A percentile compares a stretch with the other conserved stretches of the same genome.
Evolutionary conservation across 23 red algal genomes (phyloP).

Genomic region (Gracilaria vermiculophylla): DNA sequence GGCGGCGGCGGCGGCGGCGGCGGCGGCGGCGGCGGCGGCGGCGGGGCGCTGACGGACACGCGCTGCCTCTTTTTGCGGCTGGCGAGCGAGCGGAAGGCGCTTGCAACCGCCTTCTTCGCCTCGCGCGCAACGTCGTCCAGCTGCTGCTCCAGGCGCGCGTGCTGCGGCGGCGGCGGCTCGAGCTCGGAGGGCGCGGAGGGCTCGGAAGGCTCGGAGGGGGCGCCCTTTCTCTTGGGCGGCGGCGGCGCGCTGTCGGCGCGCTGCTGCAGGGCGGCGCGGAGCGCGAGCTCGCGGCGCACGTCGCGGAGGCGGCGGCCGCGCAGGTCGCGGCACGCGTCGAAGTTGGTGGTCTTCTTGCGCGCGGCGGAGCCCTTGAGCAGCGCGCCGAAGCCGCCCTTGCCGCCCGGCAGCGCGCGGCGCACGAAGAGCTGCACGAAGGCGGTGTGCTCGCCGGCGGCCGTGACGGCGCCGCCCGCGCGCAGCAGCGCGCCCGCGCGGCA

Average conservation of each 20-base stretch:
- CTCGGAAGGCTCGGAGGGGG: neutral
- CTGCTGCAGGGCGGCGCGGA: neutral
- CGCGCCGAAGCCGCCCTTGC: constrained; percentile 76
- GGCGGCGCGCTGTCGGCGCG: neutral
- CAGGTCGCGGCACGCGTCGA: constrained; percentile 65
- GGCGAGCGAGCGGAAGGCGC: neutral
- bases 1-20: neutral
- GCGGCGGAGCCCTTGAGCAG: constrained; percentile 38
- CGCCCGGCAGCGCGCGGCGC: constrained; percentile 58
- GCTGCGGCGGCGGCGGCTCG: too few relatives aligned
- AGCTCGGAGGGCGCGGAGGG: neutral
- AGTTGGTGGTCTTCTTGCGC: constrained; percentile 66
- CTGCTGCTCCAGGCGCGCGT: neutral
- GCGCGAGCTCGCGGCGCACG: constrained; percentile 30
- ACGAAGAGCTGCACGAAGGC: constrained; percentile 33
- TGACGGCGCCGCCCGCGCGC: neutral
- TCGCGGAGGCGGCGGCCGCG: constrained; percentile 49
- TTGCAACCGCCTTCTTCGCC: neutral
- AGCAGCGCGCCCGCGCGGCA: neutral
- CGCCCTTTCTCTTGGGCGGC: neutral
- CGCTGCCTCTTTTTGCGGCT: neutral
- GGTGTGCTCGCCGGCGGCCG: constrained; percentile 35
- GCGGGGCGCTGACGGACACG: neutral
- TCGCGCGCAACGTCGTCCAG: neutral
- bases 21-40: neutral